Conservation (phyloP, 129 eudicot species). For the Arctium lappa region DNA sequence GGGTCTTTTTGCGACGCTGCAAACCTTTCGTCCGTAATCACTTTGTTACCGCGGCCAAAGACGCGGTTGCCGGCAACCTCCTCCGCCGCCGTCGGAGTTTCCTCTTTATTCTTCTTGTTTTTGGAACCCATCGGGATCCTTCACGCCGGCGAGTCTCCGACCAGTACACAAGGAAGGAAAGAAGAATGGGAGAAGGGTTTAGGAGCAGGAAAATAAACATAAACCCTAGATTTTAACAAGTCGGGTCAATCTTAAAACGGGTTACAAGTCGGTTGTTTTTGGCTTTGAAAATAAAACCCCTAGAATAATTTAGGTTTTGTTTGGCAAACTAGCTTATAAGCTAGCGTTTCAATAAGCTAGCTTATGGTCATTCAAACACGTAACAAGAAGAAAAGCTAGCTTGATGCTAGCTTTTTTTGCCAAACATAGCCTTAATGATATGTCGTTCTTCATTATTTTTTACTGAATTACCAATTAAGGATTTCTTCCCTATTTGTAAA, state of each 20-base stretch:
- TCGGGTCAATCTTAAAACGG: too few species aligned
- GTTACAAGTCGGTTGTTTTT: not conserved
- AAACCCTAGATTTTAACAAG: slow-evolving; percentile 26
- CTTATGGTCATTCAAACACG: too few species aligned
- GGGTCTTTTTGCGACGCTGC: slow-evolving; percentile 69
- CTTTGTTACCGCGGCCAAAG: slow-evolving; percentile 32
- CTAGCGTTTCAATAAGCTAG: too few species aligned
- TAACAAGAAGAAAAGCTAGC: too few species aligned
- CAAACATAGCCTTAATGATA: too few species aligned
- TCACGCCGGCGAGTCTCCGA: slow-evolving; percentile 3
- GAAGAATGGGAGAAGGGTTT: slow-evolving; percentile 6
- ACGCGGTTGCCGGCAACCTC: slow-evolving; percentile 1
- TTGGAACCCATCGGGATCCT: slow-evolving; percentile 41
- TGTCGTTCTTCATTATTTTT: too few species aligned
- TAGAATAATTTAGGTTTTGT: too few species aligned
- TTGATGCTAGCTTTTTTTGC: too few species aligned
- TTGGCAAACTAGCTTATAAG: too few species aligned
- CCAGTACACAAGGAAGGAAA: not conserved
- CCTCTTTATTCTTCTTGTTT: slow-evolving; percentile 38
- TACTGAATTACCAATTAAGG: too few species aligned
- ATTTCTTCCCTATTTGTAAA: too few species aligned
- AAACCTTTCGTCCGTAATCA: slow-evolving; percentile 63
- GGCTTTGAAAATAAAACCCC: not conserved
- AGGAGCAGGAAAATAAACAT: not conserved
- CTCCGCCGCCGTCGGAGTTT: not conserved